Conservation (phyloP, 1,139 yeast genomes). For the Debaryomyces coudertii region DNA sequence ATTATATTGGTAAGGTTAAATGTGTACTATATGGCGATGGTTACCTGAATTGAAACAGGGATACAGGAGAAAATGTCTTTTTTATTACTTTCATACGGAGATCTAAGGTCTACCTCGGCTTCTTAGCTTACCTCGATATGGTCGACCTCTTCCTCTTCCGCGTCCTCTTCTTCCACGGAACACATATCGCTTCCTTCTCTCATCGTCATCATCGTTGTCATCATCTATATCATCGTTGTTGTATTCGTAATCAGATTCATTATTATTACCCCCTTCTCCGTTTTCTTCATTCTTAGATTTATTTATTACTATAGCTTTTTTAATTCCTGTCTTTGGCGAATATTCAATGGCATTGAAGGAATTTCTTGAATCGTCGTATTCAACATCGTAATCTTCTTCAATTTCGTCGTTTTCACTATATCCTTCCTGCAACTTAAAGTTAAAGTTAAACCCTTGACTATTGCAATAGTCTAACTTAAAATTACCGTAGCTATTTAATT, state of each 20-base stretch:
- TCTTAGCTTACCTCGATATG: slow-evolving; percentile 16
- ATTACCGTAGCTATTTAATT: slow-evolving; percentile 27
- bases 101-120: slow-evolving; percentile 15
- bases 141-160: slow-evolving; percentile 15
- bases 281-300: slow-evolving; percentile 1
- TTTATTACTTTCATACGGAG: neutral
- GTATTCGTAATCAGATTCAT: slow-evolving; percentile 12
- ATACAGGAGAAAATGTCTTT: neutral
- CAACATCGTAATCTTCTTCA: slow-evolving; percentile 4
- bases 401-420: slow-evolving; percentile 8
- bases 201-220: slow-evolving; percentile 14
- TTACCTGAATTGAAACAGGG: neutral
- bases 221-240: slow-evolving; percentile 13
- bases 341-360: slow-evolving; percentile 17
- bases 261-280: neutral
- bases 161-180: slow-evolving; percentile 14
- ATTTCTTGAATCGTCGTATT: slow-evolving; percentile 1
- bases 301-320: slow-evolving; percentile 11
- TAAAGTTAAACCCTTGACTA: slow-evolving; percentile 41
- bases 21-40: neutral
- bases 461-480: slow-evolving; percentile 33
- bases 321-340: slow-evolving; percentile 18
- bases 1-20: slow-evolving; percentile 1
- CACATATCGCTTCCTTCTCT: slow-evolving; percentile 3
- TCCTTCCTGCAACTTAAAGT: slow-evolving; percentile 24